Evolutionary conservation across 768 basidiomycete species (phyloP), one percentile per base, ranked within the genome.

Genomic region (Pleurotus citrinopileatus): DNA sequence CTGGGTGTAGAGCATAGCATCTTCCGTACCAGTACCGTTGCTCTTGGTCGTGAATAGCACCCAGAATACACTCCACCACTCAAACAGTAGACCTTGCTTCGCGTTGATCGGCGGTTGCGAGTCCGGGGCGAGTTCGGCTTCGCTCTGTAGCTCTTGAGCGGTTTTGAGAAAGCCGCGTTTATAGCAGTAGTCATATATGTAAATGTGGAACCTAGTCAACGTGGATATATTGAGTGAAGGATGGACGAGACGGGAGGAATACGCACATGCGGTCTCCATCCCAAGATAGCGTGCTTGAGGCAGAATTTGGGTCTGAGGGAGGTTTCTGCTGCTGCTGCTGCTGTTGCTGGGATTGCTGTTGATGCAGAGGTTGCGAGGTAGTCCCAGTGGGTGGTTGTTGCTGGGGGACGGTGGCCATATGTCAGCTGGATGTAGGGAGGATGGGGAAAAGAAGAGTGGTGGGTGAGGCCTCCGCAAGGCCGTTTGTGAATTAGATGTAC

Each of bases 11-110:
- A 84, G 55, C 65, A 89, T 59, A 20, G 86, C 89, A 58, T 91
- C 88, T 1, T 89, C 87, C n/a, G 82, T 65, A 17, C 82, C 84
- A 7, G 64, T 65, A 26, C 80, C 81, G 45, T 78, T 86, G 58
- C 85, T 88, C 69, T 91, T 91, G 42, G 89, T 88, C 10, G 84
- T 83, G 65, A 91, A 92, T 13, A 91, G 72, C 0, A 90, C 84
- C 90, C 90, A 92, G 62, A 92, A 92, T 20, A 92, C 90, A 60
- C 83, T 87, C 90, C 90, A 92, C 90, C 90, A 90, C 88, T 92
- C 90, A 72, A 90, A 92, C 37, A 92, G 74, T 57, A 92, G 76
- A 51, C 90, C 90, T 67, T 92, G 89, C 54, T 81, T 81, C 19
- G 90, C 90, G 64, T 91, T 84, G 68, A 92, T 92, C 56, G 90